Percentiles rank a stretch among this genome's conserved stretches.
These are phyloP conservation scores for Sarcodon sp. DNA, from an alignment of 768 basidiomycete species.

Conservation along the genomic window DNA sequence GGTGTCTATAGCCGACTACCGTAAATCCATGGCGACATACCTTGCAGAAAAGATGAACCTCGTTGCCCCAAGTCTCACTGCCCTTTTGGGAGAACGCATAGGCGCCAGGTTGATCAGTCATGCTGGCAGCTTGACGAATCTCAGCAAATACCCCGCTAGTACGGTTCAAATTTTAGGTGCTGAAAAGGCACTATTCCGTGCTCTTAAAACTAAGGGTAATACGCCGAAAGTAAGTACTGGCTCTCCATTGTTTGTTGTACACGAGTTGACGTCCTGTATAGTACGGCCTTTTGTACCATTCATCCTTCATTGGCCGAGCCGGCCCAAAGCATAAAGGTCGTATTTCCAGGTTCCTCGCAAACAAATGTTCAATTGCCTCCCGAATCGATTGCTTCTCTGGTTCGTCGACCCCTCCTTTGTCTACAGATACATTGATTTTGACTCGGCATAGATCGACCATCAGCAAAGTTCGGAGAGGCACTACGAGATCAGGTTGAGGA, in stretches of 20 bases:
- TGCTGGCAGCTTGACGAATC: conserved; percentile 90
- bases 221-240: conserved; percentile 69
- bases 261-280: conserved; percentile 17
- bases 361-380: conserved; percentile 96
- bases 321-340: conserved; percentile 92
- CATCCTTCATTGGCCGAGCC: conserved; percentile 91
- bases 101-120: conserved; percentile 90
- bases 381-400: conserved; percentile 93
- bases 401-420: conserved; percentile 17
- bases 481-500: conserved; percentile 92
- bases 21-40: conserved; percentile 80
- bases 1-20: conserved; percentile 86
- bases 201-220: conserved; percentile 97
- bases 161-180: conserved; percentile 98
- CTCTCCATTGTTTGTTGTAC: neutral
- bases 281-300: conserved; percentile 98
- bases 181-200: conserved; percentile 95
- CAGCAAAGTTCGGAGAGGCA: conserved; percentile 90
- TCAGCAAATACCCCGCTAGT: conserved; percentile 96
- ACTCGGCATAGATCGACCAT: conserved; percentile 55
- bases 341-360: conserved; percentile 97
- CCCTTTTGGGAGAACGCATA: conserved; percentile 84
- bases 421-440: neutral
- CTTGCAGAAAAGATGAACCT: conserved; percentile 95
- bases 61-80: conserved; percentile 88